Evolutionary conservation across 768 basidiomycete species (phyloP), one percentile per base, ranked within the genome.

Genomic region (Hortiboletus flavorubellus): DNA sequence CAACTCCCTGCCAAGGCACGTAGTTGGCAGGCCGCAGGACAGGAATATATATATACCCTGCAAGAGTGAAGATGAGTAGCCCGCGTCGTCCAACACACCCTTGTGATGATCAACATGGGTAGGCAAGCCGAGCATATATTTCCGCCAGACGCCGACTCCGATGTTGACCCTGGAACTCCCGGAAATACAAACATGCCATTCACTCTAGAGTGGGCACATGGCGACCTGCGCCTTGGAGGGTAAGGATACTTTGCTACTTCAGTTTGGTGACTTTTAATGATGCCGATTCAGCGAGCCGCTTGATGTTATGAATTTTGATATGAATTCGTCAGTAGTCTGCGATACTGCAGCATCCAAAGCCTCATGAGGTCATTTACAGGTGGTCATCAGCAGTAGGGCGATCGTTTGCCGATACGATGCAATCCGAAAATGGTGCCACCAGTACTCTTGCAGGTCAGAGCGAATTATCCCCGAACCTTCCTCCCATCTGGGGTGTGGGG

Each of bases 1-100:
- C 57, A 8, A 18, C 35, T 18, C 21, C 21, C 21, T 51, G 37
- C 56, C 56, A 51, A 51, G 56, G 47, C 18, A 51, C 47, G 7
- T n/a, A 5, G 7, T 39, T 51, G 49, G 47, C 41, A 47, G 35
- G 2, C 4, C 21, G 18, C 21, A 21, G 21, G 21, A 21, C 21
- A 21, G 5, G 15, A 1, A 2, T 1, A 33, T 39, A 60, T 49
- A 49, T 55, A 60, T 39, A 50, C 26, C 30, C n/a, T 21, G 21
- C 21, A 21, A n/a, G 3, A 8, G 15, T 10, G 18, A 41, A 23
- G 5, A 23, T 12, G 31, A 56, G 6, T 16, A 34, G 3, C 3
- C 12, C 12, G 4, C 14, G 7, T 31, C 11, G 7, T 16, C 5
- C 39, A 33, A 12, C 40, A 7, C 15, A 2, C 38, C 5, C 8